Evolutionary conservation across 106 monocot species (phyloP).

Genomic region (Platanthera guangdongensis): DNA sequence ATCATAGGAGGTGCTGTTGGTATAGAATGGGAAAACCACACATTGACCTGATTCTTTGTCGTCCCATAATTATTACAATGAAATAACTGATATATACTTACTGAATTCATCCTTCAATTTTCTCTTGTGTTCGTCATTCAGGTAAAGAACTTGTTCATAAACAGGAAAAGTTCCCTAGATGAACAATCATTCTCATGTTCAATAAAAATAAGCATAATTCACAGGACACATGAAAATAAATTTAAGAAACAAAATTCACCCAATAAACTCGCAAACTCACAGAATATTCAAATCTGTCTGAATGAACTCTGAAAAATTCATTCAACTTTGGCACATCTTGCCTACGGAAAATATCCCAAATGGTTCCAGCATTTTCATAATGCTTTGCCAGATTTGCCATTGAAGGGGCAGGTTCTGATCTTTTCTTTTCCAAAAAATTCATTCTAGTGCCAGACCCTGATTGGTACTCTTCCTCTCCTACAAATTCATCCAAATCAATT

Average conservation of each 20-base stretch:
- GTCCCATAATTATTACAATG: background rate
- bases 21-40: background rate
- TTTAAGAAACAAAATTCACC: constrained; percentile 10
- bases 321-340: constrained; percentile 87
- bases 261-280: constrained; percentile 16
- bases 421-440: constrained; percentile 12
- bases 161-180: constrained; percentile 47
- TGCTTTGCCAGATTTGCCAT: background rate
- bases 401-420: background rate
- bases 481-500: constrained; percentile 10
- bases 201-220: background rate
- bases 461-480: constrained; percentile 11
- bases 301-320: constrained; percentile 60
- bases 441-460: constrained; percentile 13
- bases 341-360: constrained; percentile 89
- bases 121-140: constrained; percentile 53
- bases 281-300: constrained; percentile 30
- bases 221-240: background rate
- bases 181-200: background rate
- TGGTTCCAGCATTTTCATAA: constrained; percentile 38
- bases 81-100: constrained; percentile 17
- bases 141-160: constrained; percentile 52
- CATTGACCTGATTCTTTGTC: background rate
- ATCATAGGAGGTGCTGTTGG: background rate
- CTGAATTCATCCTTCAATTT: constrained; percentile 76